Conservation (phyloP, 352 stramenopile species). For the Bremia lactucae region DNA sequence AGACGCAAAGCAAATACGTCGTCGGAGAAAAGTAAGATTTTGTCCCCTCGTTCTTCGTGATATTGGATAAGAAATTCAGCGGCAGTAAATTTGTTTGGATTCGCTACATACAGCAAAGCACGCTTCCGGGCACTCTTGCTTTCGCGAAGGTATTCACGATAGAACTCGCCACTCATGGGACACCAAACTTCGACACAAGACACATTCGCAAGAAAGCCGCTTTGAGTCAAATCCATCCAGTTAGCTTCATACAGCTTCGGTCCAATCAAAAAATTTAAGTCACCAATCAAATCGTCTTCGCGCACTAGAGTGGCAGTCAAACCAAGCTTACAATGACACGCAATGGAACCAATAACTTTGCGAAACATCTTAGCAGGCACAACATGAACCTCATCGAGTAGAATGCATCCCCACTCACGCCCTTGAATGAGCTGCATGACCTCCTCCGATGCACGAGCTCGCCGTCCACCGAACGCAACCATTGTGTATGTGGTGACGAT, state of each 20-base stretch:
- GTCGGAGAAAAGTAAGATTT: conserved; percentile 99
- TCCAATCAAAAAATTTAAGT: conserved; percentile 99
- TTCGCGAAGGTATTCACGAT: conserved; percentile 85
- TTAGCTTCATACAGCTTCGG: conserved; percentile 95
- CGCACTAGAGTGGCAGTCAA: conserved; percentile 98
- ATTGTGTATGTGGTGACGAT: conserved; percentile 98
- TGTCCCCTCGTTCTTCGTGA: conserved; percentile 95
- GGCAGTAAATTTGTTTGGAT: conserved; percentile 96
- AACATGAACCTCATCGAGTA: conserved; percentile 96
- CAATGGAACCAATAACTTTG: conserved; percentile 88
- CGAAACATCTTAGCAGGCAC: conserved; percentile 98
- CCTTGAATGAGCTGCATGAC: conserved; percentile 95
- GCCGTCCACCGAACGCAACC: conserved; percentile 90
- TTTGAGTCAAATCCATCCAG: conserved; percentile 99
- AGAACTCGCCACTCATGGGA: conserved; percentile 97
- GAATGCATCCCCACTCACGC: conserved; percentile 97
- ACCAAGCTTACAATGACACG: conserved; percentile 96
- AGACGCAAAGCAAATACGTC: conserved; percentile 93
- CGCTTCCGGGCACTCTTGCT: conserved; percentile 82
- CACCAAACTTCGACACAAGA: conserved; percentile 98
- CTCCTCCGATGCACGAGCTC: conserved; percentile 85
- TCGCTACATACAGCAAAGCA: conserved; percentile 97
- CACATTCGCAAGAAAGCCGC: conserved; percentile 95
- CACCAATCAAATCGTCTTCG: conserved; percentile 97
- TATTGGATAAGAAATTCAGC: conserved; percentile 95